phyloP scores from a whole-genome alignment of 1,284 basidiomycete genomes.

The Trametes versicolor region DNA sequence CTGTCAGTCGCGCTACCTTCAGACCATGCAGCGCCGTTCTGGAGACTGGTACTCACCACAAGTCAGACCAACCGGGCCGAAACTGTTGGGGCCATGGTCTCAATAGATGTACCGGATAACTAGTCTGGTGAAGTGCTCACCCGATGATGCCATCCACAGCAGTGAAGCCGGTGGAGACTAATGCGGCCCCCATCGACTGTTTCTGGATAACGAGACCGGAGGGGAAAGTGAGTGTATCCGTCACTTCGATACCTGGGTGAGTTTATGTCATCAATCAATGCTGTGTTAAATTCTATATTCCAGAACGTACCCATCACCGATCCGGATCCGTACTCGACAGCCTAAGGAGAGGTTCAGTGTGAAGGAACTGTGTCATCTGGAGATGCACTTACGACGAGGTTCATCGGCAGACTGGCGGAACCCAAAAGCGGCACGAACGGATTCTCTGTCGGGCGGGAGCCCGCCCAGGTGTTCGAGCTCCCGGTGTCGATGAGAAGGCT shows the following conservation, averaged over 20 bases:
- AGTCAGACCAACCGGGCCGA: constrained; percentile 57
- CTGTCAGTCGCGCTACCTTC: not conserved
- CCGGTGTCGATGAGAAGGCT: constrained; percentile 31
- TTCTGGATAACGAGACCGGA: constrained; percentile 29
- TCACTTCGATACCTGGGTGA: constrained; percentile 29
- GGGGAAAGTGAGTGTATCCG: constrained; percentile 41
- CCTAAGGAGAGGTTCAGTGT: constrained; percentile 19
- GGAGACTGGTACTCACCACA: constrained; percentile 29
- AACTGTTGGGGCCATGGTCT: constrained; percentile 33
- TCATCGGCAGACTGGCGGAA: constrained; percentile 45
- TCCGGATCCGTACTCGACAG: constrained; percentile 61
- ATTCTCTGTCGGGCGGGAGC: constrained; percentile 46
- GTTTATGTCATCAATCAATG: not conserved
- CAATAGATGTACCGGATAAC: not conserved
- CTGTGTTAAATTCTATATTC: not conserved
- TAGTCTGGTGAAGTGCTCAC: constrained; percentile 18
- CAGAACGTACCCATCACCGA: constrained; percentile 51
- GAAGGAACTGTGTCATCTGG: not conserved
- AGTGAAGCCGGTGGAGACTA: constrained; percentile 44
- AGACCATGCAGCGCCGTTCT: too few species aligned
- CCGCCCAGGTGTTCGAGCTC: constrained; percentile 68
- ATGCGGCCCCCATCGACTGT: constrained; percentile 64
- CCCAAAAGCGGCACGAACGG: constrained; percentile 50
- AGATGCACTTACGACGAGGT: constrained; percentile 16
- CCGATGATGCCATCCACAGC: constrained; percentile 60